phyloP scores from a whole-genome alignment of 441 rosid species.

The Macaranga tanarius region DNA sequence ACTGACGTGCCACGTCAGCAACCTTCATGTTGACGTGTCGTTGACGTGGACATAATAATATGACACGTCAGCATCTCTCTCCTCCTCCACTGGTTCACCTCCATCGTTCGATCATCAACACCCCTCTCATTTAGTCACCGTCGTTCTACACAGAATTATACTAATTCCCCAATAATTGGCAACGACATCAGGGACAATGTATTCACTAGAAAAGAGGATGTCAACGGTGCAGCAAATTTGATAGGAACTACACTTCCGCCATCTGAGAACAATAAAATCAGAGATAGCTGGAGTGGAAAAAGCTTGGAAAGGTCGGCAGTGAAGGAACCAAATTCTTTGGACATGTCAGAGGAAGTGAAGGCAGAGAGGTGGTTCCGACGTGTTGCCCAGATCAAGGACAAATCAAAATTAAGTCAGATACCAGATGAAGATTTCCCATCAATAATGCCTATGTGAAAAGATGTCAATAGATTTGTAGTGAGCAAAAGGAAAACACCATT shows the following conservation, averaged over 20 bases:
- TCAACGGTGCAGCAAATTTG: conserved; percentile 11
- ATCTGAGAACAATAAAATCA: conserved; percentile 26
- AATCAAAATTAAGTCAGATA: conserved; percentile 88
- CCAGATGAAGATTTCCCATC: conserved; percentile 96
- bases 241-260: conserved; percentile 25
- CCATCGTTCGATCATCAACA: no score
- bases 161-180: conserved; percentile 14
- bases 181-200: conserved; percentile 17
- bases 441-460: conserved; percentile 98
- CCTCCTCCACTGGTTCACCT: no score
- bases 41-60: no score
- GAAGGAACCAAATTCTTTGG: conserved; percentile 77
- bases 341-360: conserved; percentile 98
- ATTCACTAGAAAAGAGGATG: conserved; percentile 16
- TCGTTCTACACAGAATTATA: conserved; percentile 21
- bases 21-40: no score
- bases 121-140: no score
- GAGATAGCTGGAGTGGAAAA: conserved; percentile 55
- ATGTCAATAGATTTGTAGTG: conserved; percentile 89
- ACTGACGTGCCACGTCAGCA: no score
- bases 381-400: conserved; percentile 87
- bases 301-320: conserved; percentile 92
- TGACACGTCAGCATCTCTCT: no score
- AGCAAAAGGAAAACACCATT: conserved; percentile 92
- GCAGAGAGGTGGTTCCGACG: conserved; percentile 93